A percentile compares a stretch with the other conserved stretches of the same genome.
Evolutionary conservation across 768 basidiomycete genomes (phyloP).

Genomic region (Podaxis sp.): DNA sequence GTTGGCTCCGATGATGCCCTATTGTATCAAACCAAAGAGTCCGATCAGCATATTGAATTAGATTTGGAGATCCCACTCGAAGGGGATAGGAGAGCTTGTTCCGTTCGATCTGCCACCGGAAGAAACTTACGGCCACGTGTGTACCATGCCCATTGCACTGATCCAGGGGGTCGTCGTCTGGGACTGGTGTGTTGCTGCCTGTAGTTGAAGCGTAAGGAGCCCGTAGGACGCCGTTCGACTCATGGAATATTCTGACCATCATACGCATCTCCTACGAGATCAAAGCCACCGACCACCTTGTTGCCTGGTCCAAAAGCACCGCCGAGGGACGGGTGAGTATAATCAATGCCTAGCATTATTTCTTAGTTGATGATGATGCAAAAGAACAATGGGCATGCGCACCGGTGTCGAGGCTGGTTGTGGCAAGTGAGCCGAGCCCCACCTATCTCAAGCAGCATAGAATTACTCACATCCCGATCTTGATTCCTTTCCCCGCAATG

Average conservation of each 20-base stretch:
- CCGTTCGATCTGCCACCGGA: not conserved
- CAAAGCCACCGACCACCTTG: constrained; percentile 53
- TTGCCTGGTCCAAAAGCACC: constrained; percentile 54
- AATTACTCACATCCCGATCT: constrained; percentile 57
- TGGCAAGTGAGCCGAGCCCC: not conserved
- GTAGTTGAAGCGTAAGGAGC: not conserved
- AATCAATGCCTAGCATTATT: constrained; percentile 43
- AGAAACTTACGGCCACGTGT: constrained; percentile 48
- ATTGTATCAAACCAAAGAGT: constrained; percentile 6
- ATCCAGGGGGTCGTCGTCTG: constrained; percentile 53
- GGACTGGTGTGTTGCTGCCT: constrained; percentile 48
- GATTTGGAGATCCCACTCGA: not conserved
- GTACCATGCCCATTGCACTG: constrained; percentile 55
- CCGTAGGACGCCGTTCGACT: not conserved
- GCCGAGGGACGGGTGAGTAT: constrained; percentile 55
- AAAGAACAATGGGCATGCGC: constrained; percentile 2
- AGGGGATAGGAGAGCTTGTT: not conserved
- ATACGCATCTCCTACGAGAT: constrained; percentile 59
- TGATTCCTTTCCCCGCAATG: constrained; percentile 61
- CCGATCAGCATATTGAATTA: not conserved
- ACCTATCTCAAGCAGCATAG: not conserved
- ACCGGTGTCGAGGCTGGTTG: constrained; percentile 50
- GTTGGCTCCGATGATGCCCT: constrained; percentile 64
- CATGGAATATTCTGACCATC: constrained; percentile 30
- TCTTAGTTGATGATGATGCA: not conserved